These are phyloP conservation scores for Salix purpurea DNA, from an alignment of 345 rosid genomes.

Conservation along the genomic window DNA sequence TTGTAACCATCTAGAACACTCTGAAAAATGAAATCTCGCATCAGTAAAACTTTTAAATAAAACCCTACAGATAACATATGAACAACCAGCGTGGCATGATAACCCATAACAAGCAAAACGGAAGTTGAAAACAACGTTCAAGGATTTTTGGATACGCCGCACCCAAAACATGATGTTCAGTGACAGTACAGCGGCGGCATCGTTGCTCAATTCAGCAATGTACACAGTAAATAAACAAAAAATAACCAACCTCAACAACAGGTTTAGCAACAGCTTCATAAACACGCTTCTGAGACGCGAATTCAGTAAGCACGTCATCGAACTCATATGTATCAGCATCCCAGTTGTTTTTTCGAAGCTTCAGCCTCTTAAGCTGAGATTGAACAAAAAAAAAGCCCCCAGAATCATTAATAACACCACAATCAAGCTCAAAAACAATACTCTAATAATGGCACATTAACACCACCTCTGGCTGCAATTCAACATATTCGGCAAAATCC, in stretches of 20 bases:
- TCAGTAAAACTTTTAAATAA: background rate
- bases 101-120: background rate
- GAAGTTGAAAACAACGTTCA: background rate
- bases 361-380: conserved; percentile 26
- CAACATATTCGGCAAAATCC: conserved; percentile 31
- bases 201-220: background rate
- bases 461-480: conserved; percentile 29
- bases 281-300: conserved; percentile 35
- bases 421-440: background rate
- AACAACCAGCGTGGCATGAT: background rate
- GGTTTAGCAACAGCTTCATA: conserved; percentile 37
- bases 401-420: background rate
- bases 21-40: background rate
- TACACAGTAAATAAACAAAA: background rate
- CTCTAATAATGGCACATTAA: background rate
- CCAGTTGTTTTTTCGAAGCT: conserved; percentile 34
- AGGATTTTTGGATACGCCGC: background rate
- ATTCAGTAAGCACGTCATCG: conserved; percentile 34
- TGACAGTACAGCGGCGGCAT: background rate
- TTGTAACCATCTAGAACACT: conserved; percentile 32
- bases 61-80: background rate
- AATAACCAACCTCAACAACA: conserved; percentile 28
- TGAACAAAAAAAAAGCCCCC: background rate
- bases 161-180: background rate
- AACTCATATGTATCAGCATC: conserved; percentile 32